phyloP scores from a whole-genome alignment of 1,284 basidiomycete genomes.

The Trichosporon asahii region DNA sequence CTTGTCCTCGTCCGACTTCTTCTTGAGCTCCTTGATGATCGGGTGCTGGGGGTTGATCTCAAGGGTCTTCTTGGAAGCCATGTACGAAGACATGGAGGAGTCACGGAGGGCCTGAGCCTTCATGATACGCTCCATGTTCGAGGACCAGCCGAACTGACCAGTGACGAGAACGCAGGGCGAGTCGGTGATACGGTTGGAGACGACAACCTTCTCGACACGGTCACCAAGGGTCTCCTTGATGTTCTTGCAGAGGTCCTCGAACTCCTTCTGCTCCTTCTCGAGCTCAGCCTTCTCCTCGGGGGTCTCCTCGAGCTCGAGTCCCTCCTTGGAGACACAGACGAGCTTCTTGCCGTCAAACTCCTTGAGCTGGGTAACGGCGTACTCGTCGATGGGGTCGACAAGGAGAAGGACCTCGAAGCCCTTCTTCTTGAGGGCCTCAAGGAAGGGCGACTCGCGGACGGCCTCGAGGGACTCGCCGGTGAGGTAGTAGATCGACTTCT shows the following conservation, averaged over 20 bases:
- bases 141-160: conserved; percentile 98
- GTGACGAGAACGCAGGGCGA: conserved; percentile 96
- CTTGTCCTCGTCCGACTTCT: conserved; percentile 94
- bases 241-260: conserved; percentile 83
- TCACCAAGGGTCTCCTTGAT: conserved; percentile 97
- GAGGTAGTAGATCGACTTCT: conserved; percentile 99
- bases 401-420: conserved; percentile 97
- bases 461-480: conserved; percentile 95
- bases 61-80: conserved; percentile 98
- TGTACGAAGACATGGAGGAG: conserved; percentile 98
- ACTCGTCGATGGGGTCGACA: conserved; percentile 97
- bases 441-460: conserved; percentile 93
- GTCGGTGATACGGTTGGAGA: conserved; percentile 96
- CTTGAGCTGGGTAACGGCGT: conserved; percentile 96
- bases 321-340: conserved; percentile 97
- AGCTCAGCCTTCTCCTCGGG: conserved; percentile 93
- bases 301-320: conserved; percentile 98
- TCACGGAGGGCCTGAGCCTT: conserved; percentile 98
- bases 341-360: conserved; percentile 99
- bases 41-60: conserved; percentile 94
- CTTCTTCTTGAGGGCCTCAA: conserved; percentile 99
- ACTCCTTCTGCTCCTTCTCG: conserved; percentile 82
- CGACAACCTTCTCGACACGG: conserved; percentile 98
- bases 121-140: conserved; percentile 99
- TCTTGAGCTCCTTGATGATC: conserved; percentile 90